Evolutionary conservation across 2,329 filamentous ascomycete species (phyloP), one percentile per base, ranked within the genome.

Genomic region (Scedosporium boydii): DNA sequence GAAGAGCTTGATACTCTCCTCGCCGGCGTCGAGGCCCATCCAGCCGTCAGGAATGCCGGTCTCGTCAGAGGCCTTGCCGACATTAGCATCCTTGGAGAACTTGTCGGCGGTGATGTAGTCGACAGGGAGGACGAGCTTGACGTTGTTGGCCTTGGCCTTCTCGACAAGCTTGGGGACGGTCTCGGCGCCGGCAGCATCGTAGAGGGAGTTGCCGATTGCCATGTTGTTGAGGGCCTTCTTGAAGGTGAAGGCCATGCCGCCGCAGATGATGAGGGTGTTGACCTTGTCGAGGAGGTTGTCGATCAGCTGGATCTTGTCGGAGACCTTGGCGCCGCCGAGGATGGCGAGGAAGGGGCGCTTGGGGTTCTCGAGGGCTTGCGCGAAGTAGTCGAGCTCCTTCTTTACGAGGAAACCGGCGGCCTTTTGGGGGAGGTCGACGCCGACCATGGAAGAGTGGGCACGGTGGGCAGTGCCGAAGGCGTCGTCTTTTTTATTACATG

Each of bases 341-440:
- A 99, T 99, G 75, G 95, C 96, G 62, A 99, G 88, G 90, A 99
- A 99, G 65, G 95, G 95, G 63, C 93, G 88, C 81, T 96, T 84
- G 65, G 95, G 95, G 70, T 84, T 87, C 82, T 99, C 95, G 65
- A 99, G 89, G 46, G 92, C 95, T 82, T 97, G 86, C 67, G 95
- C 95, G 75, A 99, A 99, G 87, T 99, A 99, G 75, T 99, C 95
- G 66, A 99, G 89, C 80, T 99, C 95, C 84, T 98, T 99, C 89
- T 99, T 99, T 84, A 99, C 92, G 72, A 99, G 87, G 87, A 97
- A 99, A 66, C 95, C 95, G 63, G 93, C 91, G 9, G 95, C 95
- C 83, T 96, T 97, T 77, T 98, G 91, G 69, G 93, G 93, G 58
- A 99, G 88, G 68, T 97, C 87, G 67, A 97, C 85, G 72, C 95